A percentile compares a stretch with the other conserved stretches of the same genome.
Conservation (phyloP, 2,329 filamentous ascomycete species). For the Sporothrix pallida region DNA sequence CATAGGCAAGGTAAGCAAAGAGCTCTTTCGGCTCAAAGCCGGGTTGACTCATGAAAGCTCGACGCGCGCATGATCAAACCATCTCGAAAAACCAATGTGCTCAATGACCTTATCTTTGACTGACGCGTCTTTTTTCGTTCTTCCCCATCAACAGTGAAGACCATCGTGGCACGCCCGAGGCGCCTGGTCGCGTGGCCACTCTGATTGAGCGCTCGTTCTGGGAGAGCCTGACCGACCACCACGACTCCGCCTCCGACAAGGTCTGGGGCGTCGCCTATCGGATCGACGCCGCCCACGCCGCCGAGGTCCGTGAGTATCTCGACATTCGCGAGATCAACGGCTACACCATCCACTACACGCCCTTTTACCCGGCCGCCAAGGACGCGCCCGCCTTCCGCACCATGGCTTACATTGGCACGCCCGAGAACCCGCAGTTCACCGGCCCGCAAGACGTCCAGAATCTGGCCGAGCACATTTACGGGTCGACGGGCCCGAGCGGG, state of each 20-base stretch:
- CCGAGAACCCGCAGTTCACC: slow-evolving; percentile 89
- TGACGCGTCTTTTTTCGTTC: neutral
- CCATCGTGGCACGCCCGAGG: slow-evolving; percentile 87
- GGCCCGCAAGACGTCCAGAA: slow-evolving; percentile 78
- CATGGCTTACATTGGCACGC: slow-evolving; percentile 93
- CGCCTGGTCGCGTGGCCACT: slow-evolving; percentile 90
- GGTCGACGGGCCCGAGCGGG: slow-evolving; percentile 81
- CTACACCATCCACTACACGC: slow-evolving; percentile 90
- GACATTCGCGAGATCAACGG: slow-evolving; percentile 98
- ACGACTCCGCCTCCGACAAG: slow-evolving; percentile 63
- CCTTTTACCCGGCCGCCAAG: slow-evolving; percentile 70
- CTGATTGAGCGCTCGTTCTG: slow-evolving; percentile 85
- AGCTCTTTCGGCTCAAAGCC: too few species aligned
- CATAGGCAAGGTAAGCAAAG: slow-evolving; percentile 6
- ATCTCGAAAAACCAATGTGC: too few species aligned
- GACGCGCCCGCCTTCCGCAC: slow-evolving; percentile 51
- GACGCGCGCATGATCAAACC: too few species aligned
- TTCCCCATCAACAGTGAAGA: slow-evolving; percentile 69
- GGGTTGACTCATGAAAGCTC: too few species aligned
- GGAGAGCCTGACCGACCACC: slow-evolving; percentile 74
- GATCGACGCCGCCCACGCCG: slow-evolving; percentile 72
- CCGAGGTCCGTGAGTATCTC: slow-evolving; percentile 83
- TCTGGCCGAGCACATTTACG: slow-evolving; percentile 80
- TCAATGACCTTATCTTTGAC: too few species aligned
- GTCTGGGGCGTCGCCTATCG: slow-evolving; percentile 96